Percentiles rank a stretch among this genome's conserved stretches.
These are phyloP conservation scores for Musa troglodytarum DNA, from an alignment of 176 grass and related monocot species.

Conservation along the genomic window DNA sequence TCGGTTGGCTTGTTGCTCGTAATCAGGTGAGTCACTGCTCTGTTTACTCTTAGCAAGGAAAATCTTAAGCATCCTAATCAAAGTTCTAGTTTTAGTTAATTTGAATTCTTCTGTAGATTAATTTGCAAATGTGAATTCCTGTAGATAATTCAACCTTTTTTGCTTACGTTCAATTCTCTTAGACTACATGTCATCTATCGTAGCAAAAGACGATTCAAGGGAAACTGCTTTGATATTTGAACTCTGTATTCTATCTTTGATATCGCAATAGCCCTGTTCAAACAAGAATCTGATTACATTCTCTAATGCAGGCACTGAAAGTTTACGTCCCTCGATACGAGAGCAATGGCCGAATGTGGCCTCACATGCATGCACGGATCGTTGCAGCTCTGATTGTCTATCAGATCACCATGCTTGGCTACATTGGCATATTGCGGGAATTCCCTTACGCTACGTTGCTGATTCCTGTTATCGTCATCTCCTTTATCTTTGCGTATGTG, in stretches of 20 bases:
- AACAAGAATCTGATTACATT: neutral
- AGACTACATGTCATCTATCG: no score
- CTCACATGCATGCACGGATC: constrained; percentile 77
- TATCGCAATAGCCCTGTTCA: neutral
- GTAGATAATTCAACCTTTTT: no score
- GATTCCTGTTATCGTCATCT: constrained; percentile 32
- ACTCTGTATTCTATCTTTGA: no score
- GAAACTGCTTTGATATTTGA: no score
- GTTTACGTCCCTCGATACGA: constrained; percentile 65
- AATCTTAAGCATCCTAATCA: neutral
- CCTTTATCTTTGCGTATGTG: constrained; percentile 49
- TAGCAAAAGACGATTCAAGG: no score
- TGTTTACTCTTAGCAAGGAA: neutral
- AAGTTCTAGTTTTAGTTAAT: neutral
- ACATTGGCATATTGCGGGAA: constrained; percentile 27
- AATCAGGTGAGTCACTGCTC: constrained; percentile 51
- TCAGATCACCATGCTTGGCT: constrained; percentile 76
- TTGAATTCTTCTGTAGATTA: no score
- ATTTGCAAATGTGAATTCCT: no score
- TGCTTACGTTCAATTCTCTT: no score
- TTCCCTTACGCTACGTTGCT: constrained; percentile 27
- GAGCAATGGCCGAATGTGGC: constrained; percentile 92
- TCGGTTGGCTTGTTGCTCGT: constrained; percentile 78
- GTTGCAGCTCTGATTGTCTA: constrained; percentile 56
- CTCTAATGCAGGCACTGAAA: constrained; percentile 45